phyloP scores from a whole-genome alignment of 202 grass and related monocot genomes.

The Setaria italica region DNA sequence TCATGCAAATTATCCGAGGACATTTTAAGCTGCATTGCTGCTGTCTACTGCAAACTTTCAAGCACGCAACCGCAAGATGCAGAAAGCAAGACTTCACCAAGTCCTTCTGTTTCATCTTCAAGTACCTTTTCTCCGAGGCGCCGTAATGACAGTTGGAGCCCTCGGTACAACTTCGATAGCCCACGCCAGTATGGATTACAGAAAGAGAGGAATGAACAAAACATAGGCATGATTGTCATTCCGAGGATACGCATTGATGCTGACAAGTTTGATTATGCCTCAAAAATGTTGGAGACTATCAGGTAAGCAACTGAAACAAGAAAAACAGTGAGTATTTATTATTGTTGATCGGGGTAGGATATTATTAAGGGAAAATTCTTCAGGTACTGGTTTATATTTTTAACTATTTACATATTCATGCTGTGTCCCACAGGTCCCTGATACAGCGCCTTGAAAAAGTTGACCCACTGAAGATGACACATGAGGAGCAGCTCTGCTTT shows the following conservation, averaged over 20 bases:
- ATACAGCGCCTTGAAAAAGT: conserved; percentile 84
- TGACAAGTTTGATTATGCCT: conserved; percentile 86
- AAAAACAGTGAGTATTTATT: not conserved
- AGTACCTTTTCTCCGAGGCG: conserved; percentile 77
- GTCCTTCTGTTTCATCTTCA: conserved; percentile 83
- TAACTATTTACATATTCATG: not conserved
- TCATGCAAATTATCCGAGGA: conserved; percentile 92
- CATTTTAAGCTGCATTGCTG: conserved; percentile 86
- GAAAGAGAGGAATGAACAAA: conserved; percentile 60
- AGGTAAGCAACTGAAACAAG: conserved; percentile 59
- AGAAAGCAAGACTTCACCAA: conserved; percentile 55
- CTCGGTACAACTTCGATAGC: conserved; percentile 64
- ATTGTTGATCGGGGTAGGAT: not conserved
- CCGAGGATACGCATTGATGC: conserved; percentile 81
- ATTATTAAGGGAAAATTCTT: not conserved
- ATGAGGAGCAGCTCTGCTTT: conserved; percentile 90
- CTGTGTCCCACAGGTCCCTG: conserved; percentile 67
- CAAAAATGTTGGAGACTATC: conserved; percentile 85
- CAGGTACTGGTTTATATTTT: conserved; percentile 5
- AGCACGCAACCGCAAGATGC: conserved; percentile 49
- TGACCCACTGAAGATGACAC: conserved; percentile 81
- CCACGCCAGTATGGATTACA: conserved; percentile 52
- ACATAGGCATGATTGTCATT: conserved; percentile 64
- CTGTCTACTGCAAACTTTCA: conserved; percentile 95
- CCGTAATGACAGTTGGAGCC: conserved; percentile 74